Base-by-base conservation (phyloP, 2,329 filamentous ascomycete genomes). In the Botrytis squamosa region DNA sequence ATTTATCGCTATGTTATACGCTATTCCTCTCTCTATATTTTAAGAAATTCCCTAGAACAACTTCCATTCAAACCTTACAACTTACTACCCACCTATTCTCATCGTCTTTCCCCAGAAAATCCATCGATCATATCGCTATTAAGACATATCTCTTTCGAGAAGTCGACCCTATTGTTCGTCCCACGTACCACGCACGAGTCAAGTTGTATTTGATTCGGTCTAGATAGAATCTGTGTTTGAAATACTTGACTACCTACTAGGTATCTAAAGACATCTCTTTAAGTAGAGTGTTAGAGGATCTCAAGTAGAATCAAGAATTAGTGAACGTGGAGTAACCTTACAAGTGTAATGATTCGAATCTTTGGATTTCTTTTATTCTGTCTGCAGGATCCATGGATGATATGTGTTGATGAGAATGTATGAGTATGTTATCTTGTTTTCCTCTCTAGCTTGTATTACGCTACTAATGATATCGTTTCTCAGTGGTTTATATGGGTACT, bases 51-150 rank as follows among this genome's bases (percentile, higher is more conserved):
- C 22, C 16, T 62, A 9, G 16, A 42, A 42, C 40, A 16, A 42
- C 40, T 42, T 7, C 42, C 14, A 6, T 42, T 1, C 40, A 14
- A 60, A 22, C 38, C 22, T 25, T 9, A 60, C 18, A 38, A 12
- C 9, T 7, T 6, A 14, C 20, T 33, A 33, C 33, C 20, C 4
- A 33, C 33, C 33, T 8, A 38, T 22, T 36, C 33, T 25, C 4
- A 1, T 9, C 22, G 22, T n/a, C 1, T 7, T 40, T 1, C 1
- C 22, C 22, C 22, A 40, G n/a, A 12, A 4, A 6, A 8, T 16
- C 40, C 36, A n/a, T 62, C 12, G 3, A 40, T 38, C 36, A 18
- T 22, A 1, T 38, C 36, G 12, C 20, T 2, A 38, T 38, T 12
- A n/a, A 7, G 4, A 52, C n/a, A 25, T 16, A n/a, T 55, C 49